Conservation (phyloP, 2,329 filamentous ascomycete species). For the Ceratocystis alfenasii region DNA sequence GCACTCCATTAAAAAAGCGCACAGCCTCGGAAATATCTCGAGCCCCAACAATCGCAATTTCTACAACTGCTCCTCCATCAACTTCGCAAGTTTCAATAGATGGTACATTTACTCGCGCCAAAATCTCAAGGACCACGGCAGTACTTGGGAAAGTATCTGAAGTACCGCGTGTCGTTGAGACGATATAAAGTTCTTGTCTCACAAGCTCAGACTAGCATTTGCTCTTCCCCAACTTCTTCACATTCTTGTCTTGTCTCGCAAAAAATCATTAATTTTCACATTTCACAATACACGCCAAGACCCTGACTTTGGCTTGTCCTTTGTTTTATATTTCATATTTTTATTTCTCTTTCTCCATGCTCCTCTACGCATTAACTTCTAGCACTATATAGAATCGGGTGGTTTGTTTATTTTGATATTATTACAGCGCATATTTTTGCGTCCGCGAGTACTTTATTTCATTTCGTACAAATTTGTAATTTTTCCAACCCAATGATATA, state of each 20-base stretch:
- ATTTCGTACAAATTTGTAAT: too few species aligned
- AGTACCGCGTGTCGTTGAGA: conserved; percentile 31
- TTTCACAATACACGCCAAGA: too few species aligned
- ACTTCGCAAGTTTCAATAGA: conserved; percentile 1
- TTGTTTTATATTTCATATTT: not conserved
- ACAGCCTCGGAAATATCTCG: conserved; percentile 42
- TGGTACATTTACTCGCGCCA: conserved; percentile 11
- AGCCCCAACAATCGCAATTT: conserved; percentile 25
- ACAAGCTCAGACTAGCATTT: not conserved
- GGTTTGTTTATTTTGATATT: too few species aligned
- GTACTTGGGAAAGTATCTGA: conserved; percentile 14
- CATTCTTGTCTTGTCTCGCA: too few species aligned
- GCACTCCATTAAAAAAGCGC: conserved; percentile 33
- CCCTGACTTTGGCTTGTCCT: too few species aligned
- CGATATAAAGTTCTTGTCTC: conserved; percentile 31
- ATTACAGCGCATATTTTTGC: too few species aligned
- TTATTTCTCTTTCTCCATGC: not conserved
- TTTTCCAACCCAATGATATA: too few species aligned
- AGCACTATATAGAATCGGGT: too few species aligned
- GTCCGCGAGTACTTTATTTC: too few species aligned
- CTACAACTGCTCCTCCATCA: not conserved
- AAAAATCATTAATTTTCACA: too few species aligned
- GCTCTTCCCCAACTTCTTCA: not conserved
- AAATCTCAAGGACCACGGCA: conserved; percentile 12
- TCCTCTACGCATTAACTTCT: too few species aligned